phyloP scores from a whole-genome alignment of 257 asterid genomes.

The Solanum bukasovii region DNA sequence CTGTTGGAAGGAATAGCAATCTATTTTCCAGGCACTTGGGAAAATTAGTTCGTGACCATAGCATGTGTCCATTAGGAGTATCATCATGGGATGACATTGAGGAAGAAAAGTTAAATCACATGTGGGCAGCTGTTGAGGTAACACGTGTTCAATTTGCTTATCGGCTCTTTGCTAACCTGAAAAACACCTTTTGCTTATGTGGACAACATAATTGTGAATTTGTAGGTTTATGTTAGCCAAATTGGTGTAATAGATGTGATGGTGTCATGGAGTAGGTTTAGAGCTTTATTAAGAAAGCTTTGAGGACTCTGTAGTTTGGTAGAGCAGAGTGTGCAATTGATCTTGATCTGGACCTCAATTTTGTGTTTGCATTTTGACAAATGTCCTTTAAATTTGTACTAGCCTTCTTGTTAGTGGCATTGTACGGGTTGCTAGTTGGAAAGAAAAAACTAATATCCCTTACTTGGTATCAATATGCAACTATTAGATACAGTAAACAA shows the following conservation, averaged over 20 bases:
- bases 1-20: neutral
- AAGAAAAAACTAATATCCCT: neutral
- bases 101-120: neutral
- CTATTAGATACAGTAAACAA: neutral
- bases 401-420: neutral
- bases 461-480: neutral
- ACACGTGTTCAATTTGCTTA: neutral
- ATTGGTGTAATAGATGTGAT: neutral
- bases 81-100: neutral
- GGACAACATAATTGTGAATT: neutral
- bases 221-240: neutral
- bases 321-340: neutral
- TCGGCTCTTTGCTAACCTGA: neutral
- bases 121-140: neutral
- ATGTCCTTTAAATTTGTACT: neutral
- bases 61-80: neutral
- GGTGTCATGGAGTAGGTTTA: neutral
- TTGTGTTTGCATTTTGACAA: neutral
- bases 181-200: neutral
- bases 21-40: neutral
- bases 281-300: neutral
- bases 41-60: neutral
- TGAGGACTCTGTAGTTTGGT: neutral
- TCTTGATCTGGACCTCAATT: neutral
- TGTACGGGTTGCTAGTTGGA: neutral